Base-by-base conservation (phyloP, 345 rosid genomes). In the Murraya koenigii region DNA sequence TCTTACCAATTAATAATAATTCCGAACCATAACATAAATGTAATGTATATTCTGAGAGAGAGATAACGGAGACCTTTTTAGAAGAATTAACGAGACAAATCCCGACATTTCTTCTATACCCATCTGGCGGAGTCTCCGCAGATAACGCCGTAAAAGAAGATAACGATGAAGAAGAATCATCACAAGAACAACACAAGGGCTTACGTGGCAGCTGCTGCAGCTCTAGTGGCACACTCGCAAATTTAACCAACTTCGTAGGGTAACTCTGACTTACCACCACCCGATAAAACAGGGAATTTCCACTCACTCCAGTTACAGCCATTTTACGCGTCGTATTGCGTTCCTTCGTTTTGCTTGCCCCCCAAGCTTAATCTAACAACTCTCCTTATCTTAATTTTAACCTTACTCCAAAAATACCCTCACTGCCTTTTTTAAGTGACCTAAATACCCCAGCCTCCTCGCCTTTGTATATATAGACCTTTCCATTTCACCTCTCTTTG, bases 31-130 rank as follows among this genome's bases (percentile, higher is more conserved):
- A 28, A 55, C 52, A 72, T n/a, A 52, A 69, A 41, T 25, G 3
- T n/a, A 19, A 69, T 3, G 35, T 19, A 19, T 52, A 23, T 26
- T 23, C 58, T 60, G 55, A 54, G 5, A 47, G 69, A 19, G 36
- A 76, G n/a, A 44, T 13, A 13, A 33, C 13, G 33, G 47, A 17
- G 47, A 89, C 95, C 95, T 92, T 89, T 77, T 88, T 82, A 65
- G 88, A 89, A 13, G 91, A 88, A 72, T 88, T 84, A 62, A 91
- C 81, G 15, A 92, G 89, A 79, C 95, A 89, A 77, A 92, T 89
- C 15, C 97, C 95, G 14, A 92, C 97, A 56, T 88, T 93, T 78
- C 81, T 88, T 67, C 97, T 85, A 78, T 91, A 91, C 25, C 95
- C 97, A n/a, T 81, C 92, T 0, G 97, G 95, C n/a, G 95, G 88